phyloP scores from a whole-genome alignment of 176 grass and related monocot species.

The Hyparrhenia diplandra region DNA sequence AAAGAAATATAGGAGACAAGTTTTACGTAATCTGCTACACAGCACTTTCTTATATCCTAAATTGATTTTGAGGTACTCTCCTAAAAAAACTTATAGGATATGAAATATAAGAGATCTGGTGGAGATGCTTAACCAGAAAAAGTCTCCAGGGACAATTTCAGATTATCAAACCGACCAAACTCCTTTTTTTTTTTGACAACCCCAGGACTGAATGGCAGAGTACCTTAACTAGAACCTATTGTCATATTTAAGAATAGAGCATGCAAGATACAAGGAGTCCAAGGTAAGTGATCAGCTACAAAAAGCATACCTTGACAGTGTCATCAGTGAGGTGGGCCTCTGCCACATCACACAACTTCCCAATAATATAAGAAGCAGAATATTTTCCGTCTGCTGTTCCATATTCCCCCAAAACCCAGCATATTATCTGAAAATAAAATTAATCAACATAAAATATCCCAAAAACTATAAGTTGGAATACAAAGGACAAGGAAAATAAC shows the following conservation, averaged over 20 bases:
- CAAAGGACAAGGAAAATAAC: slow-evolving; percentile 24
- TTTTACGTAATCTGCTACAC: not conserved
- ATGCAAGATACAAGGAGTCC: not conserved
- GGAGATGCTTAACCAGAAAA: not conserved
- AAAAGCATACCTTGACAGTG: slow-evolving; percentile 70
- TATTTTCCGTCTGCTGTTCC: slow-evolving; percentile 88
- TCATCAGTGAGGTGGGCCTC: slow-evolving; percentile 96
- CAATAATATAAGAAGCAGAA: slow-evolving; percentile 88
- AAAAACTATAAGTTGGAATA: not conserved
- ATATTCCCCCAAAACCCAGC: slow-evolving; percentile 99
- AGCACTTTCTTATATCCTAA: not conserved
- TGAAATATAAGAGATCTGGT: not conserved
- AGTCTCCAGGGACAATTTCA: not conserved
- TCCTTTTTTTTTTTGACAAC: not conserved
- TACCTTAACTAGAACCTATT: not conserved
- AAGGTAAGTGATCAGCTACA: slow-evolving; percentile 4
- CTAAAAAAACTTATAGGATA: not conserved
- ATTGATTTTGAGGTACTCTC: not conserved
- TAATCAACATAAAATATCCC: slow-evolving; percentile 16
- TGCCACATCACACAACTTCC: slow-evolving; percentile 92
- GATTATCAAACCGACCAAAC: slow-evolving; percentile 17
- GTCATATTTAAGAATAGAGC: not conserved
- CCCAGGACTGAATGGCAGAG: not conserved
- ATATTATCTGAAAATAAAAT: slow-evolving; percentile 70
- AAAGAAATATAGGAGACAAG: not conserved